A percentile compares a stretch with the other conserved stretches of the same genome.
phyloP scores from a whole-genome alignment of 192 early-diverging fungal species.

The Backusella tarrabulga region DNA sequence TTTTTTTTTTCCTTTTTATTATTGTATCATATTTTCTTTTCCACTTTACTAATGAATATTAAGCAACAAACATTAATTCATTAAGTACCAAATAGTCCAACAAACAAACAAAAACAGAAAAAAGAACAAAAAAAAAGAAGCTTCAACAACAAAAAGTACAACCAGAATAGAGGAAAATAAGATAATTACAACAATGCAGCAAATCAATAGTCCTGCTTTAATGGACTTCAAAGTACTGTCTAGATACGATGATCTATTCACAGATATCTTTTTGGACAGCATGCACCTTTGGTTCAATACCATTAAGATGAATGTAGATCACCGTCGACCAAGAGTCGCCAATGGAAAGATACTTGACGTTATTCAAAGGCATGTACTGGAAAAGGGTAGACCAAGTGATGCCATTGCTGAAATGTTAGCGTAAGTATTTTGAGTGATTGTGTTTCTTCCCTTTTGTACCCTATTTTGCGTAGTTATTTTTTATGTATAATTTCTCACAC shows the following conservation, averaged over 20 bases:
- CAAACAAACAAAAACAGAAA: neutral
- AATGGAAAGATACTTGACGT: conserved; percentile 37
- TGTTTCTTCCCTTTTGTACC: neutral
- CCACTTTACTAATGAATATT: neutral
- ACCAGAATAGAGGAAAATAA: neutral
- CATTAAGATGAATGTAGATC: conserved; percentile 49
- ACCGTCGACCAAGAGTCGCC: conserved; percentile 21
- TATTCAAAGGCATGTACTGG: conserved; percentile 40
- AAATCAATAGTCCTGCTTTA: neutral
- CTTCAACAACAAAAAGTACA: neutral
- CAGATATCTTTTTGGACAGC: conserved; percentile 47
- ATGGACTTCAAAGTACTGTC: conserved; percentile 52
- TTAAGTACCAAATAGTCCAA: neutral
- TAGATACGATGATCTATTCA: conserved; percentile 49
- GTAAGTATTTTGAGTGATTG: conserved; percentile 30
- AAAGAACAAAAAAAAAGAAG: neutral
- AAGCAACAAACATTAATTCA: conserved; percentile 4
- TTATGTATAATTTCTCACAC: neutral
- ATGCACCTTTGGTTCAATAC: conserved; percentile 52
- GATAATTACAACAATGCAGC: neutral
- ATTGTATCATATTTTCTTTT: neutral
- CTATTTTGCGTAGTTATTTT: neutral
- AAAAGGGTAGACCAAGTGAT: conserved; percentile 29
- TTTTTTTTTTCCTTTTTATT: neutral
- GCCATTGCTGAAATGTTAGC: conserved; percentile 42